Evolutionary conservation across 768 basidiomycete genomes (phyloP), one percentile per base, ranked within the genome.

Genomic region (Zangia roseola): DNA sequence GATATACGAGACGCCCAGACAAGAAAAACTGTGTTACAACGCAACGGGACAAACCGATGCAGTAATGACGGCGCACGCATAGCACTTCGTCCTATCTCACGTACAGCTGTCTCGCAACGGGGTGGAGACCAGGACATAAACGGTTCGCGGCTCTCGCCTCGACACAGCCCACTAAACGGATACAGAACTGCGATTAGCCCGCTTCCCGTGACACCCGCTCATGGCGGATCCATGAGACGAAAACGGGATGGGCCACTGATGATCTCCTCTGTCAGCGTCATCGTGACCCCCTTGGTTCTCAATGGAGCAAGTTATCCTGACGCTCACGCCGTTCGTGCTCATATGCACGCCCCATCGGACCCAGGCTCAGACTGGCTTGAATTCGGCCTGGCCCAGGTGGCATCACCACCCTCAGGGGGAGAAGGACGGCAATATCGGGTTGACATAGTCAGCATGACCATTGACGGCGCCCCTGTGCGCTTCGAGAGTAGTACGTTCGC

Each of bases 291-390:
- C 10, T 71, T 88, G 39, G 57, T 45, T 47, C 50, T 56, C 23
- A 40, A 54, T 35, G 48, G 45, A 25, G 45, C 37, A 19, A 45
- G 51, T 5, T 57, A 71, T 19, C 73, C 77, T 10, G 65, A 71
- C 31, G 73, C 74, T 30, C 86, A 89, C 55, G 83, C 79, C 17
- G 85, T 88, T 40, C 75, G 78, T 21, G 55, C 86, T 17, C 66
- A 54, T 45, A 63, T 88, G 21, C 78, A 79, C 36, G 78, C 80
- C 9, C 85, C 84, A 17, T 66, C 73, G 13, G 75, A 82, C 28
- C 60, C 71, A n/a, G 80, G 80, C 47, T 77, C 80, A n/a, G 85
- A 84, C 43, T 86, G 81, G 82, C 70, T 91, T 17, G 87, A 89
- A 62, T 89, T 91, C 58, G 87, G 86, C 23, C 70, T 91, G 42